Base-by-base conservation (phyloP, 2,329 filamentous ascomycete species). In the Rutstroemia sydowiana region DNA sequence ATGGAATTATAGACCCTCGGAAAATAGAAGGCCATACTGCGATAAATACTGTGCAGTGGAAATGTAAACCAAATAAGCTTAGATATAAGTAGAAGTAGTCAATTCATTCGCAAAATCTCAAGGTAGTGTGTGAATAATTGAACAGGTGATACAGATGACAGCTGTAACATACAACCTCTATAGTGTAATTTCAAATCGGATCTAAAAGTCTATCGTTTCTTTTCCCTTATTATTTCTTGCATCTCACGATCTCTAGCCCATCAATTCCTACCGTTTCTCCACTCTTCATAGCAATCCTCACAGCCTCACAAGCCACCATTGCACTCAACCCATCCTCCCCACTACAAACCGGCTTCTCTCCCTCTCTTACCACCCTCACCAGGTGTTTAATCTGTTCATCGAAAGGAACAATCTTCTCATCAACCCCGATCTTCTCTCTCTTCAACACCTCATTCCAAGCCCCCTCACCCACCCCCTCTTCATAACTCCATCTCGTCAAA, bases 331-430 rank as follows among this genome's bases (percentile, higher is more conserved):
- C 78, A 53, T 76, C 75, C 30, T 70, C 64, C 0, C 69, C 72
- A 7, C 70, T 71, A 59, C 78, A 81, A 28, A 66, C 72, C 1
- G 75, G 72, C 48, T 61, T 55, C 42, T 70, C 73, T 14, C 67
- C 55, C 0, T 70, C 71, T 5, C 61, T 66, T 3, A 79, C 66
- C 1, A 81, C 75, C 23, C 66, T 66, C 4, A 76, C 70, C 50
- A 79, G 75, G 62, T 81, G 74, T 45, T 64, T 61, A 2, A 80
- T 58, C 59, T 81, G 77, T 53, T 73, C 57, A 57, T 79, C 72
- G 59, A 81, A 79, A 1, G 77, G 76, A 13, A 68, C 64, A n/a
- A 56, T 63, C 45, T 61, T 59, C 20, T 62, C 55, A 13, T 64
- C 60, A 2, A 60, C 54, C 14, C 43, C 39, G 14, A 60, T 16